Conservation (phyloP, 2,329 filamentous ascomycete species). For the Chaetomiaceae sp. region DNA sequence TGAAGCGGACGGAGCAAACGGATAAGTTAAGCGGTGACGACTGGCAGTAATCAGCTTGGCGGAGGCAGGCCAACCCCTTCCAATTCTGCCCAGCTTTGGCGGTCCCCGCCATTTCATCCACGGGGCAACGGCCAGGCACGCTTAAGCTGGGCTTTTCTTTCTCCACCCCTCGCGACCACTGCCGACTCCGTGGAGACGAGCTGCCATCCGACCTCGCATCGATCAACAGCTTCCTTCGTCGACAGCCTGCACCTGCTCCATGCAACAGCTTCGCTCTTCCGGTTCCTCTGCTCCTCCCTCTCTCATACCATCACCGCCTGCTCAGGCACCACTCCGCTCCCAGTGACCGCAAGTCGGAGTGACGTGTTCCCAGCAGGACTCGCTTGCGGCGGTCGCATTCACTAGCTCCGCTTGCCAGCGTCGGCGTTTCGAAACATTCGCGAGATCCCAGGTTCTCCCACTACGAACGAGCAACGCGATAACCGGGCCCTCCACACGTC, state of each 20-base stretch:
- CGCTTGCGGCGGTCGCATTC: neutral
- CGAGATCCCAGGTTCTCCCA: too few relatives aligned
- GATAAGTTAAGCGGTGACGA: slow-evolving; percentile 11
- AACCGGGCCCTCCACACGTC: neutral
- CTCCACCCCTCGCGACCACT: slow-evolving; percentile 11
- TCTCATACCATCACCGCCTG: too few relatives aligned
- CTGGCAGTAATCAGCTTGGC: slow-evolving; percentile 15
- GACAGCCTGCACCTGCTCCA: slow-evolving; percentile 1
- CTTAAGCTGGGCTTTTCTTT: slow-evolving; percentile 3
- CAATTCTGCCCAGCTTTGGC: slow-evolving; percentile 6
- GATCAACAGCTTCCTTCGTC: neutral
- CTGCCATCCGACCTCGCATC: neutral
- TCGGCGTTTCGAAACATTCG: neutral
- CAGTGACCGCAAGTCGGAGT: slow-evolving; percentile 7
- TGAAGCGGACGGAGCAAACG: too few relatives aligned
- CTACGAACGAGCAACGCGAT: too few relatives aligned
- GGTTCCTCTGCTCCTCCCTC: neutral
- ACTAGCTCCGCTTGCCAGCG: neutral
- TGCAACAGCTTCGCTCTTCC: neutral
- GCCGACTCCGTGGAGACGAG: slow-evolving; percentile 8
- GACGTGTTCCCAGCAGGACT: slow-evolving; percentile 18
- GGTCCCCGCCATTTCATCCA: slow-evolving; percentile 14
- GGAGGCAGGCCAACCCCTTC: slow-evolving; percentile 22
- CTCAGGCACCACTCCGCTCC: neutral
- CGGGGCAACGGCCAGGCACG: slow-evolving; percentile 22